These are phyloP conservation scores for Trichoderma sp. DNA, from an alignment of 2,329 filamentous ascomycete species.

Conservation along the genomic window DNA sequence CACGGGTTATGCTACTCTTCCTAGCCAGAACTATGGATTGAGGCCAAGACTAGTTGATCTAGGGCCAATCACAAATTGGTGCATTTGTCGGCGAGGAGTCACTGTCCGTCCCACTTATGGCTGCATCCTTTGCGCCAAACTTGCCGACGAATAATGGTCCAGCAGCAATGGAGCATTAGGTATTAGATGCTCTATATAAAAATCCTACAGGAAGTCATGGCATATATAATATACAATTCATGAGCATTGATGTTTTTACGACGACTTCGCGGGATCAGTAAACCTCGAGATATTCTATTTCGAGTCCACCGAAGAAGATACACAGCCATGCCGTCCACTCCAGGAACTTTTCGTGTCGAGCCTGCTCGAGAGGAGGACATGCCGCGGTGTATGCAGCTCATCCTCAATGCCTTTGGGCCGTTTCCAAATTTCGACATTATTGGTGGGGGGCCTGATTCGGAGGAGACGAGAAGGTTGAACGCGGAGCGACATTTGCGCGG, in stretches of 20 bases:
- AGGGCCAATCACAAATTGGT: neutral
- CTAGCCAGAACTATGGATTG: neutral
- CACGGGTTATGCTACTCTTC: neutral
- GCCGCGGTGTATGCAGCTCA: slow-evolving; percentile 20
- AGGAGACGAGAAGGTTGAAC: neutral
- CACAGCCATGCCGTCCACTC: neutral
- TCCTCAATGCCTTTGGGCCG: slow-evolving; percentile 1
- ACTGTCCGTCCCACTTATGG: neutral
- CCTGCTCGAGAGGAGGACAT: slow-evolving; percentile 19
- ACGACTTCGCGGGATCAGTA: neutral
- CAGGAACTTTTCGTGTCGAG: slow-evolving; percentile 5
- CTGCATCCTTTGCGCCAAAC: neutral
- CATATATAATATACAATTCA: neutral
- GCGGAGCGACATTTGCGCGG: slow-evolving; percentile 1
- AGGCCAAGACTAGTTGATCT: neutral
- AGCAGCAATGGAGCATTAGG: neutral
- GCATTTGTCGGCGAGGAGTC: neutral
- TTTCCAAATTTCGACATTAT: slow-evolving; percentile 7
- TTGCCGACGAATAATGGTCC: neutral
- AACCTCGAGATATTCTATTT: neutral
- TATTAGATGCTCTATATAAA: neutral
- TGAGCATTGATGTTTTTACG: no score
- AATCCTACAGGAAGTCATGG: neutral
- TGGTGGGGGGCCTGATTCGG: slow-evolving; percentile 6
- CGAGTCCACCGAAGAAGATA: neutral